These are phyloP conservation scores for Echium plantagineum DNA, from an alignment of 257 asterid genomes.

Conservation along the genomic window DNA sequence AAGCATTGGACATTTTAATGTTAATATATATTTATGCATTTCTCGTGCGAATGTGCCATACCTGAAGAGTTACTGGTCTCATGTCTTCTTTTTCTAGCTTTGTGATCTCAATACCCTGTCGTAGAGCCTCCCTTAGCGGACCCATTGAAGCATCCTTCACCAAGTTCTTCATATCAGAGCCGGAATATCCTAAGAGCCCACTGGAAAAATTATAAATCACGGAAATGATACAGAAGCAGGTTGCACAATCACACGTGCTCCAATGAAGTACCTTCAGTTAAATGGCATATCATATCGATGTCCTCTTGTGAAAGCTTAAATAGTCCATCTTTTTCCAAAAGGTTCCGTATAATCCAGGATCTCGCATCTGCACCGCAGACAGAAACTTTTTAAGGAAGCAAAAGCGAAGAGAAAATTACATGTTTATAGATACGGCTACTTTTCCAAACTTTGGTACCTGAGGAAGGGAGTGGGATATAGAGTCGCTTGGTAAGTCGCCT, in stretches of 20 bases:
- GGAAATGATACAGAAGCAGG: slow-evolving; percentile 6
- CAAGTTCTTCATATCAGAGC: slow-evolving; percentile 95
- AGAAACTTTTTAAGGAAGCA: slow-evolving; percentile 9
- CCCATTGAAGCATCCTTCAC: slow-evolving; percentile 99
- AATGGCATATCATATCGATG: slow-evolving; percentile 51
- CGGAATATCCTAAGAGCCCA: slow-evolving; percentile 75
- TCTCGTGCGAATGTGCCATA: slow-evolving; percentile 10
- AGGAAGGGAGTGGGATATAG: slow-evolving; percentile 88
- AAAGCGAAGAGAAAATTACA: neutral
- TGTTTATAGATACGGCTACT: neutral
- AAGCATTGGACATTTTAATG: too few relatives aligned
- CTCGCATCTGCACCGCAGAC: slow-evolving; percentile 65
- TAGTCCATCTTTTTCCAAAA: slow-evolving; percentile 80
- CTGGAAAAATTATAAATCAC: slow-evolving; percentile 4
- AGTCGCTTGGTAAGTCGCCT: slow-evolving; percentile 94
- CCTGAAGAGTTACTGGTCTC: slow-evolving; percentile 78
- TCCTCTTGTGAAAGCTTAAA: slow-evolving; percentile 70
- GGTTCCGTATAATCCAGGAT: slow-evolving; percentile 79
- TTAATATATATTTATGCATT: neutral
- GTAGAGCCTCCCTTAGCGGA: slow-evolving; percentile 85
- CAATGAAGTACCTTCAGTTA: slow-evolving; percentile 58
- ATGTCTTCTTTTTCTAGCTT: slow-evolving; percentile 86
- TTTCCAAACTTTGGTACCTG: slow-evolving; percentile 39
- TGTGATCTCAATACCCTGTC: slow-evolving; percentile 66
- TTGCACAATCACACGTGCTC: neutral